Conservation (phyloP, 1,284 basidiomycete genomes). For the Puccinia coronata region DNA sequence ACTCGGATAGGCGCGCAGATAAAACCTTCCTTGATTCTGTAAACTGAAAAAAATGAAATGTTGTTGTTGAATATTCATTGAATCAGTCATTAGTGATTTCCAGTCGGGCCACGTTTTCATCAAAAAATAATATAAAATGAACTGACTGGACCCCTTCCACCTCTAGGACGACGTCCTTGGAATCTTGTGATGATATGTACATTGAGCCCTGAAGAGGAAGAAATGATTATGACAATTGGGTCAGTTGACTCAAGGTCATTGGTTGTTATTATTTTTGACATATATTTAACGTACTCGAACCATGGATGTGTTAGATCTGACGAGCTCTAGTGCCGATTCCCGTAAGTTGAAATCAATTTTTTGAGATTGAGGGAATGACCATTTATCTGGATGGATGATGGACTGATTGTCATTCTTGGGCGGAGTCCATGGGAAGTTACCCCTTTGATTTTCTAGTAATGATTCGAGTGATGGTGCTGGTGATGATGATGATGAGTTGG, state of each 20-base stretch:
- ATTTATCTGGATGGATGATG: background rate
- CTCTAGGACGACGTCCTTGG: slow-evolving; percentile 23
- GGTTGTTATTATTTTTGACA: too few species aligned
- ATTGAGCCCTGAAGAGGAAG: slow-evolving; percentile 6
- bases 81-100: background rate
- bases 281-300: slow-evolving; percentile 16
- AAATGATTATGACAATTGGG: background rate
- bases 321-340: slow-evolving; percentile 3
- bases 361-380: background rate
- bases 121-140: too few species aligned
- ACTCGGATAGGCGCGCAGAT: slow-evolving; percentile 13
- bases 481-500: slow-evolving; percentile 11
- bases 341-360: slow-evolving; percentile 26
- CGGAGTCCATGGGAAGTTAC: slow-evolving; percentile 12
- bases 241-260: too few species aligned
- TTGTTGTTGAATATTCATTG: background rate
- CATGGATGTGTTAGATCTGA: slow-evolving; percentile 21
- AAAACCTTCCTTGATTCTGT: slow-evolving; percentile 18
- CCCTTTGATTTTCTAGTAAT: background rate
- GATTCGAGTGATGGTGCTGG: too few species aligned
- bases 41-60: too few species aligned
- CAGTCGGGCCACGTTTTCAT: too few species aligned
- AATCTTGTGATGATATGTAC: slow-evolving; percentile 15
- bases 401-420: background rate
- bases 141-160: slow-evolving; percentile 30